Evolutionary conservation across 305 asterid genomes (phyloP), one percentile per base, ranked within the genome.

Genomic region (Lippia alba): DNA sequence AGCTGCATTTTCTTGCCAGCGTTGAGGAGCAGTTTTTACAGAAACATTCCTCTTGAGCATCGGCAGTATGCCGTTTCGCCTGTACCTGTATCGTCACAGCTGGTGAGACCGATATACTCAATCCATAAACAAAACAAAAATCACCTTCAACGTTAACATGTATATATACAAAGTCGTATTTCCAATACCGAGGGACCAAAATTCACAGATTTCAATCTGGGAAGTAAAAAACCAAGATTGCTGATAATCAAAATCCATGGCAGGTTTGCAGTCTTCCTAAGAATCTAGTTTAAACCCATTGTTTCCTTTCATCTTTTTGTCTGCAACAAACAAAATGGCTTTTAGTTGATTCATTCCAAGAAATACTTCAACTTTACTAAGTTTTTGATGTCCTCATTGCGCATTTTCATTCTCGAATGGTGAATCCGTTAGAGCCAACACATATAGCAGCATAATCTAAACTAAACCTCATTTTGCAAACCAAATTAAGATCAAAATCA

Each of bases 1-100:
- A 10, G 83, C 76, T 7, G 91, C 96, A 79, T 94, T 94, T 2
- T 87, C 97, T 74, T 94, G 99, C 99, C 98, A 94, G 33, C 99
- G 85, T 67, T 90, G 98, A 44, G 99, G 99, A 15, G 99, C 96
- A 5, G 76, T 68, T 79, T 94, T 94, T 18, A 94, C 99, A 53
- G 76, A 78, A 53, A 91, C 61, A 67, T 94, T 94, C 86, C 99
- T 86, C 88, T 90, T 94, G 17, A 94, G 89, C 99, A 94, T 94
- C 48, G 97, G 93, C 78, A 94, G 61, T 83, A 91, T 92, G 57
- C 99, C 99, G 50, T 91, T 94, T 69, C 99, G 78, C 65, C 95
- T 88, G 77, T 94, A 94, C 80, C 99, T 94, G 73, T n/a, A 67
- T 18, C 61, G 10, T 50, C 57, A 40, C 32, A 79, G 40, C 45